A percentile compares a stretch with the other conserved stretches of the same genome.
phyloP scores from a whole-genome alignment of 1,284 basidiomycete species.

The Cutaneotrichosporon sp. region DNA sequence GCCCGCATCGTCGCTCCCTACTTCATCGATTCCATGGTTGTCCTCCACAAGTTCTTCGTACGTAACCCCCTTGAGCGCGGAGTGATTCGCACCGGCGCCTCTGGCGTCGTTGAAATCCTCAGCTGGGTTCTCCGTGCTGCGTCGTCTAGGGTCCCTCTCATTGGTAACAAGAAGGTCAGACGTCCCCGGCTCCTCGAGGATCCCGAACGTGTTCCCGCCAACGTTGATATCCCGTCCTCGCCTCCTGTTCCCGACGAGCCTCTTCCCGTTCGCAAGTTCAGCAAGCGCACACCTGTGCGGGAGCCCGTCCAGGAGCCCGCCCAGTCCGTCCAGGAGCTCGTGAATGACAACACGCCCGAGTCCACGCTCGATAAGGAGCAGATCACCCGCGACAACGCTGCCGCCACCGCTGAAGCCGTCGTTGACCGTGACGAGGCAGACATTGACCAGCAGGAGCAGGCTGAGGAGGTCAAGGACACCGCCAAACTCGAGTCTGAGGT shows the following conservation, averaged over 20 bases:
- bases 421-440: background rate
- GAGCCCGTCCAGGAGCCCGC: background rate
- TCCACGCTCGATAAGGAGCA: background rate
- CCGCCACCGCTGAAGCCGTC: slow-evolving; percentile 1
- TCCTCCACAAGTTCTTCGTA: slow-evolving; percentile 32
- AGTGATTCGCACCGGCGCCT: slow-evolving; percentile 21
- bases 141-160: background rate
- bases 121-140: slow-evolving; percentile 4
- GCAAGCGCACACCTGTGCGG: slow-evolving; percentile 6
- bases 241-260: background rate
- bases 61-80: slow-evolving; percentile 34
- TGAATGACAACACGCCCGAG: background rate
- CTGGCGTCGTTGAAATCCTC: slow-evolving; percentile 29
- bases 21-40: slow-evolving; percentile 29
- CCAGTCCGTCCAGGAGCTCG: slow-evolving; percentile 10
- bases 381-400: background rate
- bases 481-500: background rate
- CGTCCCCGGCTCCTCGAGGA: background rate
- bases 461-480: slow-evolving; percentile 9
- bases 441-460: slow-evolving; percentile 1
- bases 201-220: background rate
- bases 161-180: background rate
- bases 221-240: slow-evolving; percentile 4
- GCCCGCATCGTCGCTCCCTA: slow-evolving; percentile 23
- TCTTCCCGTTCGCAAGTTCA: slow-evolving; percentile 3